Evolutionary conservation across 805 yeast species (phyloP).

Genomic region (Candida boidinii): DNA sequence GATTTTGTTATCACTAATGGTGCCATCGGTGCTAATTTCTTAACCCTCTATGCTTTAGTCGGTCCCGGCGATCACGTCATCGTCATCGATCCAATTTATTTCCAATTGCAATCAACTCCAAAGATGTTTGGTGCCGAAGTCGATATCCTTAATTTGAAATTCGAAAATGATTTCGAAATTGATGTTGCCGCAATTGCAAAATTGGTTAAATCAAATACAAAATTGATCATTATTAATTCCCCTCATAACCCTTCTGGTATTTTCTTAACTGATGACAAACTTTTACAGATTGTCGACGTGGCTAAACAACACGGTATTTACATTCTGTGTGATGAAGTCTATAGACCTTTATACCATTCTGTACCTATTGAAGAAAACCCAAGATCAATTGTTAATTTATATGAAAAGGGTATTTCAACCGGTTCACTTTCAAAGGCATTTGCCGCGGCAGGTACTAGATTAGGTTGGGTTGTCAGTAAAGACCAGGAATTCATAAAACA

Average conservation of each 20-base stretch:
- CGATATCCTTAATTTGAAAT: constrained; percentile 23
- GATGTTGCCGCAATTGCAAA: constrained; percentile 23
- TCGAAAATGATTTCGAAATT: constrained; percentile 29
- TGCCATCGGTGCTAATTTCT: constrained; percentile 48
- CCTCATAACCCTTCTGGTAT: constrained; percentile 42
- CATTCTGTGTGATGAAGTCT: constrained; percentile 43
- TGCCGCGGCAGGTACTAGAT: constrained; percentile 42
- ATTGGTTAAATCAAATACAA: constrained; percentile 29
- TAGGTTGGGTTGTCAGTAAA: constrained; percentile 42
- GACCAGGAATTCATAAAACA: constrained; percentile 22
- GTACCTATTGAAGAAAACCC: constrained; percentile 19
- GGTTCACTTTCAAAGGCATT: constrained; percentile 48
- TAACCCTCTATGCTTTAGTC: constrained; percentile 33
- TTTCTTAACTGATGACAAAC: constrained; percentile 26
- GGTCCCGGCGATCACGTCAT: constrained; percentile 38
- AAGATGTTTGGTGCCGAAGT: constrained; percentile 35
- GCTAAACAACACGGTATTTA: constrained; percentile 27
- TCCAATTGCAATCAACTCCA: constrained; percentile 41
- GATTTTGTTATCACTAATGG: constrained; percentile 44
- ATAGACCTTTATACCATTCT: constrained; percentile 42
- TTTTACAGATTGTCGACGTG: constrained; percentile 28
- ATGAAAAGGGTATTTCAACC: constrained; percentile 35
- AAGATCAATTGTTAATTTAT: constrained; percentile 31
- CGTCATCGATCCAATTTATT: constrained; percentile 41
- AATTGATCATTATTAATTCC: constrained; percentile 35